Conservation (phyloP, 495 filamentous ascomycete genomes). For the Penicillium mononematosum region DNA sequence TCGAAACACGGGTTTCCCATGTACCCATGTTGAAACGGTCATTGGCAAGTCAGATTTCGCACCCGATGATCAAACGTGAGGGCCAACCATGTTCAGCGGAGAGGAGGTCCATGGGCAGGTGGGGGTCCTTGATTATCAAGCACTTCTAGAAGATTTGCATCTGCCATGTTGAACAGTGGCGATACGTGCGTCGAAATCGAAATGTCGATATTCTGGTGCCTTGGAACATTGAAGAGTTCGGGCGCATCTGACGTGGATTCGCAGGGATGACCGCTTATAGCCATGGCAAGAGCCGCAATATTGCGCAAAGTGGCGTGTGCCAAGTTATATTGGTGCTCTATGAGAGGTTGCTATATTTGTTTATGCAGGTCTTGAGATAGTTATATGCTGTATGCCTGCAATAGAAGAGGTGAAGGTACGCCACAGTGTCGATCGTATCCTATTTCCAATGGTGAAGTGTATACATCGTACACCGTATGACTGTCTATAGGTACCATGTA, state of each 20-base stretch:
- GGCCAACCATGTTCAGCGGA: neutral
- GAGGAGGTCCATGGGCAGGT: neutral
- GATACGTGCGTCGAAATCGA: neutral
- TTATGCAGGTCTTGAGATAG: neutral
- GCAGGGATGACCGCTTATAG: neutral
- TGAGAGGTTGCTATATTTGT: constrained; percentile 8
- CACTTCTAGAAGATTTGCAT: constrained; percentile 9
- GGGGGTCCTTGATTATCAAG: neutral
- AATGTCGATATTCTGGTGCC: neutral
- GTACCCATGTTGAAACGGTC: neutral
- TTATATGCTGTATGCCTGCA: neutral
- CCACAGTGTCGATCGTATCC: constrained; percentile 1
- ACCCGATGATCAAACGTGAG: constrained; percentile 6
- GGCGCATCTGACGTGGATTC: constrained; percentile 6
- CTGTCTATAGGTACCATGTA: too few species aligned
- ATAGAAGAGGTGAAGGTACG: neutral
- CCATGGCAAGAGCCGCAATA: neutral
- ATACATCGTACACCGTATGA: neutral
- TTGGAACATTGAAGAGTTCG: neutral
- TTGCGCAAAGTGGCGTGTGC: constrained; percentile 2
- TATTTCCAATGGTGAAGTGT: neutral
- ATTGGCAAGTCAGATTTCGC: constrained; percentile 4
- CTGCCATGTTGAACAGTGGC: neutral
- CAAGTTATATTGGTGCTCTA: neutral
- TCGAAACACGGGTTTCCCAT: neutral